Conservation (phyloP, 2,329 filamentous ascomycete species). For the Fusarium robinianum region DNA sequence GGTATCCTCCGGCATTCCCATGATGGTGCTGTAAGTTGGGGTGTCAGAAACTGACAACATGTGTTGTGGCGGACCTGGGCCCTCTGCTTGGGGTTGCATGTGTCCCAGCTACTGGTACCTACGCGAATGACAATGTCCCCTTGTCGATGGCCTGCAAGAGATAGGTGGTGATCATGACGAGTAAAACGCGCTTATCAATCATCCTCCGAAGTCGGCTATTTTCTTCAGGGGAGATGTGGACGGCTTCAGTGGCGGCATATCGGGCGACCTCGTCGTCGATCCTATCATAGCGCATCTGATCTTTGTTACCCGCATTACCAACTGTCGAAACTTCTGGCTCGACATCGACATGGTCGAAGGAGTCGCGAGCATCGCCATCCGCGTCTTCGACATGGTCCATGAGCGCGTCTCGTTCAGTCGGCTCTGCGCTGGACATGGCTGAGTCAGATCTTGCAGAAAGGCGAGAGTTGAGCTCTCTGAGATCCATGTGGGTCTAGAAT, state of each 20-base stretch:
- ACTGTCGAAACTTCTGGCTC: no score
- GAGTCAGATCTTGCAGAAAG: no score
- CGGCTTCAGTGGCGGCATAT: constrained; percentile 60
- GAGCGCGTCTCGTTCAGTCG: no score
- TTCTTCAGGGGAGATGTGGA: constrained; percentile 63
- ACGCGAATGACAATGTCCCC: constrained; percentile 64
- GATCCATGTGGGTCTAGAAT: no score
- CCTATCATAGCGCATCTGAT: constrained; percentile 53
- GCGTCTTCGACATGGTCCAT: no score
- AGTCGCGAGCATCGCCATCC: no score
- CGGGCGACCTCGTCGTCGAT: constrained; percentile 71
- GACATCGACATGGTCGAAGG: no score
- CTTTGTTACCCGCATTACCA: no score
- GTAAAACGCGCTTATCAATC: constrained; percentile 70
- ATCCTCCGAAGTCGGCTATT: constrained; percentile 63
- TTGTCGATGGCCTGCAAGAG: constrained; percentile 73
- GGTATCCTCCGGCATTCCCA: constrained; percentile 59
- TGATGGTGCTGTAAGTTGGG: constrained; percentile 52
- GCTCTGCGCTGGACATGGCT: no score
- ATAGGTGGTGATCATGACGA: constrained; percentile 74
- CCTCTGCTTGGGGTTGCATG: no score
- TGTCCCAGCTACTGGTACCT: no score
- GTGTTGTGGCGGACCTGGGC: neutral
- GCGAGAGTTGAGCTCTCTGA: no score
- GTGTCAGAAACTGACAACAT: neutral